These are phyloP conservation scores for Furcasterigmium furcatum DNA, from an alignment of 2,329 filamentous ascomycete genomes.

Conservation along the genomic window DNA sequence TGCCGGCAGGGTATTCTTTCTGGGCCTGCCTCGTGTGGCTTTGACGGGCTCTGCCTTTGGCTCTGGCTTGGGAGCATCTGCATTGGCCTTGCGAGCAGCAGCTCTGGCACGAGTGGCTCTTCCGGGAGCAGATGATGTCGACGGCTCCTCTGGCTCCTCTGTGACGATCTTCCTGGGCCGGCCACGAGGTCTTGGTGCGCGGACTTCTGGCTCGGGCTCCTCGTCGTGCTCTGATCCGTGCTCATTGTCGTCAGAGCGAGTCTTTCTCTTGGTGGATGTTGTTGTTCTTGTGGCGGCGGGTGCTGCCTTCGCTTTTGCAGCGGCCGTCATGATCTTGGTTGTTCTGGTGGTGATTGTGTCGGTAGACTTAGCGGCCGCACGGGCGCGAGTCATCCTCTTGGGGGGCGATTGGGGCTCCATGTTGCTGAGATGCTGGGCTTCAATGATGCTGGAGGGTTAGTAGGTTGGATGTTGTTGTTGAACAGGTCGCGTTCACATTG, in stretches of 20 bases:
- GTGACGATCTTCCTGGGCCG: slow-evolving; percentile 38
- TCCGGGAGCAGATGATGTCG: slow-evolving; percentile 11
- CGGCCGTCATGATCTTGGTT: slow-evolving; percentile 44
- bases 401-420: slow-evolving; percentile 56
- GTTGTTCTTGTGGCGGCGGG: slow-evolving; percentile 20
- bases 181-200: slow-evolving; percentile 38
- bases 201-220: slow-evolving; percentile 18
- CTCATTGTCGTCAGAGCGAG: slow-evolving; percentile 48
- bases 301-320: slow-evolving; percentile 42
- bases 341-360: slow-evolving; percentile 33
- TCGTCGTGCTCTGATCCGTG: slow-evolving; percentile 39
- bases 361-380: slow-evolving; percentile 38
- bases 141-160: slow-evolving; percentile 12
- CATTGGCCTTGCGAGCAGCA: slow-evolving; percentile 19
- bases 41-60: slow-evolving; percentile 20
- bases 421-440: slow-evolving; percentile 7
- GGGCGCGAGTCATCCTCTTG: slow-evolving; percentile 54
- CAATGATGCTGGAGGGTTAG: slow-evolving; percentile 1
- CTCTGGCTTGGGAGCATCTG: slow-evolving; percentile 17
- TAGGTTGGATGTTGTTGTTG: not conserved
- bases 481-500: not conserved
- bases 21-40: slow-evolving; percentile 40
- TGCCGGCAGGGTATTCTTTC: slow-evolving; percentile 27
- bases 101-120: slow-evolving; percentile 24
- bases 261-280: slow-evolving; percentile 46